These are phyloP conservation scores for Pseudocercospora cruenta DNA, from an alignment of 2,329 filamentous ascomycete genomes.

Conservation along the genomic window DNA sequence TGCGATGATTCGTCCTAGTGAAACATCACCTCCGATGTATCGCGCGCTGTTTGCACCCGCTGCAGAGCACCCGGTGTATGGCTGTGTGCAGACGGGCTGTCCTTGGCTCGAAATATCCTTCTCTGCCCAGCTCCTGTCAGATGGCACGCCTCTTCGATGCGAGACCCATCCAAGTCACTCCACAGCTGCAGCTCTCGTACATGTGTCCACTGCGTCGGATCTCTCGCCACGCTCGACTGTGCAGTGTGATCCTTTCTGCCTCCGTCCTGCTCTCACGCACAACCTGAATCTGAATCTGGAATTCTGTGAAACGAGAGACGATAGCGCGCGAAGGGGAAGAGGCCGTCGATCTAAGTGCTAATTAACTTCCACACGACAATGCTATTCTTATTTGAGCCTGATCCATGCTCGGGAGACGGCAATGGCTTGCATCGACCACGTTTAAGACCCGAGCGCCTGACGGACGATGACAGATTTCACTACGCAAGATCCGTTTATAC, in stretches of 20 bases:
- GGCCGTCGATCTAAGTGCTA: neutral
- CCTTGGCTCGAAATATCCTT: neutral
- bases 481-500: neutral
- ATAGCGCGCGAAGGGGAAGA: slow-evolving; percentile 2
- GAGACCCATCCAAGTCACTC: neutral
- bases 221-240: neutral
- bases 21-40: slow-evolving; percentile 1
- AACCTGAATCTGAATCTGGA: neutral
- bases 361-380: neutral
- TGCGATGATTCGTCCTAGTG: neutral
- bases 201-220: neutral
- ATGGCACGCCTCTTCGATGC: neutral
- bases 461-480: neutral
- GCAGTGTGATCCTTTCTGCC: neutral
- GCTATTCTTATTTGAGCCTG: slow-evolving; percentile 6
- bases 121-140: neutral
- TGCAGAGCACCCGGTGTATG: too few relatives aligned
- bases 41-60: neutral
- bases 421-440: slow-evolving; percentile 4
- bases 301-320: neutral
- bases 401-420: slow-evolving; percentile 5
- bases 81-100: neutral
- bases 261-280: neutral
- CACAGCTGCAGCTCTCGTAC: neutral
- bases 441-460: slow-evolving; percentile 1